These are phyloP conservation scores for Vigna hirtella DNA, from an alignment of 306 rosid genomes.

Conservation along the genomic window DNA sequence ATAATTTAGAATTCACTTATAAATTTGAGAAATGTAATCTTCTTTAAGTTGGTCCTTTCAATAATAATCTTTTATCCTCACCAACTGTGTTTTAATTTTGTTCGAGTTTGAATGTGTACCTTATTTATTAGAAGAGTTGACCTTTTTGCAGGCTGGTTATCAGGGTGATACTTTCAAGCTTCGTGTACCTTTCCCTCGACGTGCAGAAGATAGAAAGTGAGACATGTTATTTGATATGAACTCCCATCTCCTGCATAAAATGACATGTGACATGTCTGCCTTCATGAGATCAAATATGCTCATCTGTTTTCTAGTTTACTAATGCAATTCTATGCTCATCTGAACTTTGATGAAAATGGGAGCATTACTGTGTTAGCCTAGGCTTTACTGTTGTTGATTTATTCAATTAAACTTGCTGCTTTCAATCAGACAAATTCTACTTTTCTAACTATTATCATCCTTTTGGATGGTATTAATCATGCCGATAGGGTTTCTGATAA, in stretches of 20 bases:
- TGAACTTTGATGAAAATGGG: neutral
- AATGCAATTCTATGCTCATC: neutral
- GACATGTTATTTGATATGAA: constrained; percentile 48
- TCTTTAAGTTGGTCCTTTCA: constrained; percentile 17
- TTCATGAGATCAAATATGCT: constrained; percentile 20
- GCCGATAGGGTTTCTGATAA: neutral
- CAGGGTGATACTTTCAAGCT: constrained; percentile 81
- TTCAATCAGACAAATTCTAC: constrained; percentile 9
- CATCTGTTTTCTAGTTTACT: constrained; percentile 30
- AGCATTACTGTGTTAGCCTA: neutral
- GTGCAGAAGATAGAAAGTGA: constrained; percentile 89
- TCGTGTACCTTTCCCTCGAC: constrained; percentile 89
- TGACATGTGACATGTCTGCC: neutral
- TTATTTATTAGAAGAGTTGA: neutral
- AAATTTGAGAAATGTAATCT: constrained; percentile 18
- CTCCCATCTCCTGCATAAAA: constrained; percentile 14
- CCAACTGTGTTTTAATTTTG: neutral
- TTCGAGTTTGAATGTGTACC: neutral
- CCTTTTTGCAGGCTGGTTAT: constrained; percentile 68
- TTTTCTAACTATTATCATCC: neutral
- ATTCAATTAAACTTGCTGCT: constrained; percentile 17
- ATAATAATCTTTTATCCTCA: constrained; percentile 29
- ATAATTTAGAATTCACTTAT: neutral
- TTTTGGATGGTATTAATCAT: constrained; percentile 20
- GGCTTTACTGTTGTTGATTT: constrained; percentile 9